Conservation (phyloP, 2,329 filamentous ascomycete genomes). For the Rhinocladiella mackenziei region DNA sequence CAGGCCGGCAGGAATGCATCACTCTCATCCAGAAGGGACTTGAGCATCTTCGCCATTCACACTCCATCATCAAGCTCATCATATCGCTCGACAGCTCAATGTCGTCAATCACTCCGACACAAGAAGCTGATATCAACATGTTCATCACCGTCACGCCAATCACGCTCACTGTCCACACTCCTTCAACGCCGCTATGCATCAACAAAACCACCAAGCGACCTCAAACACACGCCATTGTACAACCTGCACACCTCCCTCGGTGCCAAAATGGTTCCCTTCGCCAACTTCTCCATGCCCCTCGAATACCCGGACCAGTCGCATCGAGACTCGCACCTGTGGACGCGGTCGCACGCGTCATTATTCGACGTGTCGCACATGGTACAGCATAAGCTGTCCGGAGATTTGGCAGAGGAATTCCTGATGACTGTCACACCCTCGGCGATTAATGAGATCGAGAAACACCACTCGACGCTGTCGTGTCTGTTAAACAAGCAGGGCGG, state of each 20-base stretch:
- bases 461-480: constrained; percentile 77
- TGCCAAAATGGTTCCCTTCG: constrained; percentile 96
- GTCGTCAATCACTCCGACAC: too few relatives aligned
- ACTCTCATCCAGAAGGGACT: constrained; percentile 2
- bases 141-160: too few relatives aligned
- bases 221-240: constrained; percentile 65
- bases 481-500: constrained; percentile 82
- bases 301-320: constrained; percentile 77
- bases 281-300: constrained; percentile 87
- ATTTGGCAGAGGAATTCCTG: constrained; percentile 75
- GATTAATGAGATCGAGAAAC: constrained; percentile 58
- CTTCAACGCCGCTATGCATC: constrained; percentile 15
- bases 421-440: constrained; percentile 78
- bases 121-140: too few relatives aligned
- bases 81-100: too few relatives aligned
- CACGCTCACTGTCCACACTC: not conserved
- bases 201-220: constrained; percentile 8
- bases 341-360: constrained; percentile 77
- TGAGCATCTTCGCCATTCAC: constrained; percentile 11
- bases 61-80: constrained; percentile 4
- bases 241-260: constrained; percentile 72
- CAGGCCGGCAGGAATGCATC: constrained; percentile 1
- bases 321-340: constrained; percentile 83
- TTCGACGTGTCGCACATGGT: constrained; percentile 98
- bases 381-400: constrained; percentile 79